Evolutionary conservation across 2,329 filamentous ascomycete species (phyloP).

Genomic region (Colletotrichum sp.): DNA sequence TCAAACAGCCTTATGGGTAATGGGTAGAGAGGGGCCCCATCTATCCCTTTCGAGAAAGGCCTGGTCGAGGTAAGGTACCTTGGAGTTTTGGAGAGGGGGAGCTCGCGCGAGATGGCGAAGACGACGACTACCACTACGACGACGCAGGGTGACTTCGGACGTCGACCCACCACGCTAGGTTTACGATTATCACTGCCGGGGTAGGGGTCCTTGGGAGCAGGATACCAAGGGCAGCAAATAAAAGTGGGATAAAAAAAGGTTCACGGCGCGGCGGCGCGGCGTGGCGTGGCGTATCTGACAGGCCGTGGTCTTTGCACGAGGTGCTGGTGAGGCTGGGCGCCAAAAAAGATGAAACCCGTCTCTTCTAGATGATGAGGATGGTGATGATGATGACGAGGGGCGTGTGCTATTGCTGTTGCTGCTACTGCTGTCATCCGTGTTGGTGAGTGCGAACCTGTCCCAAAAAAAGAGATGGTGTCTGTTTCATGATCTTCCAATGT

Average conservation of each 20-base stretch:
- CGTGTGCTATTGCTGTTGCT: not conserved
- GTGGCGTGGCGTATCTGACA: conserved; percentile 12
- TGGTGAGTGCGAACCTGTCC: not conserved
- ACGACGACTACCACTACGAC: not conserved
- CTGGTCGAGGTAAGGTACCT: not conserved
- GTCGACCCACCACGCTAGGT: not conserved
- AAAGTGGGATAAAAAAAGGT: conserved; percentile 20
- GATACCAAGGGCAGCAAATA: not conserved
- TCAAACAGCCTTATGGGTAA: conserved; percentile 16
- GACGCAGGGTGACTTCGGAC: not conserved
- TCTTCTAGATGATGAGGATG: conserved; percentile 5
- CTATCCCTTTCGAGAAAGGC: not conserved
- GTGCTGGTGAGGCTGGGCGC: not conserved
- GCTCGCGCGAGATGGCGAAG: not conserved
- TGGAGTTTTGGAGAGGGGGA: not conserved
- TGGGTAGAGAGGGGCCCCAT: not conserved
- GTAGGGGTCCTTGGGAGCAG: not conserved
- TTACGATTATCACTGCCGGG: not conserved
- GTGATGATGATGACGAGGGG: not conserved
- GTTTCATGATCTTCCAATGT: conserved; percentile 17
- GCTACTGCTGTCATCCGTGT: not conserved
- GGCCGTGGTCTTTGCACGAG: not conserved
- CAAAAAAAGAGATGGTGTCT: not conserved
- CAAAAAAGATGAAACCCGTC: conserved; percentile 19
- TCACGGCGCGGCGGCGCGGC: not conserved